These are phyloP conservation scores for Kingdonia uniflora DNA, from an alignment of 164 flowering plant species.

Conservation along the genomic window DNA sequence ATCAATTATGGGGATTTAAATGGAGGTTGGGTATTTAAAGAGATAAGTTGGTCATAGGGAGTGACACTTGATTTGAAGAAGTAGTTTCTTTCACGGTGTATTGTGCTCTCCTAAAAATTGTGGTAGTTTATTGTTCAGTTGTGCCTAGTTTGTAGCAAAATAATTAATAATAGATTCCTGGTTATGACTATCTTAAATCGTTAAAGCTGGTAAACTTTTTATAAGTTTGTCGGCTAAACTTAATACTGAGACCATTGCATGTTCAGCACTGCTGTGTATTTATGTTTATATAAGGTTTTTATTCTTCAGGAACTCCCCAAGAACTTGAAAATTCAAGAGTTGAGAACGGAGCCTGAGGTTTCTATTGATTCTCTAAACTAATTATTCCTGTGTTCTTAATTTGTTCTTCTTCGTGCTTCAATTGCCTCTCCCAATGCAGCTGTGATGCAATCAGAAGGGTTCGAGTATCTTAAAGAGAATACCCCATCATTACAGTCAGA, in stretches of 20 bases:
- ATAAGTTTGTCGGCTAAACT: neutral
- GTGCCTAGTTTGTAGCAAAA: too few relatives aligned
- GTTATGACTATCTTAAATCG: too few relatives aligned
- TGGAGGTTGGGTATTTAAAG: too few relatives aligned
- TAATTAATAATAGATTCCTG: too few relatives aligned
- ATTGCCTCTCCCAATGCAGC: conserved; percentile 32
- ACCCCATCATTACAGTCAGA: conserved; percentile 59
- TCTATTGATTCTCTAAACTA: conserved; percentile 8
- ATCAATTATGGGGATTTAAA: too few relatives aligned
- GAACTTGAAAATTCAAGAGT: conserved; percentile 12
- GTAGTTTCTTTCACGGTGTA: too few relatives aligned
- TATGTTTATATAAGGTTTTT: conserved; percentile 12
- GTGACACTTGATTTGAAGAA: too few relatives aligned
- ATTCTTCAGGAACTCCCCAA: conserved; percentile 12
- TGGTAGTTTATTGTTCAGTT: too few relatives aligned
- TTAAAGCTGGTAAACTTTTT: neutral
- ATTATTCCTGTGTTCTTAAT: neutral
- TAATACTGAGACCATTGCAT: neutral
- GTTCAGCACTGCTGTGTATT: conserved; percentile 6
- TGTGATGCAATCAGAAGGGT: conserved; percentile 64
- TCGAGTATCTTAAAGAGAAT: conserved; percentile 49
- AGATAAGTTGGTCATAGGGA: too few relatives aligned
- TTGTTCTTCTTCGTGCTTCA: conserved; percentile 4
- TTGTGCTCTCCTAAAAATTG: too few relatives aligned
- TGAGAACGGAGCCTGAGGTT: conserved; percentile 15